A percentile compares a stretch with the other conserved stretches of the same genome.
Conservation (phyloP, 176 grass and related monocot species). For the Aegilops tauschii region DNA sequence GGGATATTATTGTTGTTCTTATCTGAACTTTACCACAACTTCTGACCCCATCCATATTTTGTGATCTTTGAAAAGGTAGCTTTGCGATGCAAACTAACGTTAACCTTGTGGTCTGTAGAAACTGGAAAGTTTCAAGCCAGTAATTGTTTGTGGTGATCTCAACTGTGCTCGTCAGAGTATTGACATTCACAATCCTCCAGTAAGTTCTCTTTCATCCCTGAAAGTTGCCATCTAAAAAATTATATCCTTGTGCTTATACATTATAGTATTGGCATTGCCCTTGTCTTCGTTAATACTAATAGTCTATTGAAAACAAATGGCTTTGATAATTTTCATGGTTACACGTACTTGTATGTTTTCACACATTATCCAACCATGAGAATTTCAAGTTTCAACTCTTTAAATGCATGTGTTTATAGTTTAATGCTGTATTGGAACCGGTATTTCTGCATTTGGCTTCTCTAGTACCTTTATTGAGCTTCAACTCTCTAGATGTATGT, state of each 20-base stretch:
- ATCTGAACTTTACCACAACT: background rate
- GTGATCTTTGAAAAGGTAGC: background rate
- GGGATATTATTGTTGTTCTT: background rate
- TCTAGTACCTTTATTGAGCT: background rate
- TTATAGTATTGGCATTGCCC: background rate
- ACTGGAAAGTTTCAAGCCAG: constrained; percentile 77
- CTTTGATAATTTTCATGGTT: background rate
- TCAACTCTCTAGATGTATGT: background rate
- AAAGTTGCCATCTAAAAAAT: constrained; percentile 4
- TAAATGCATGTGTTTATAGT: background rate
- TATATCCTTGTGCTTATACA: background rate
- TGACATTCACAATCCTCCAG: constrained; percentile 85
- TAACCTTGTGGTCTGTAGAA: constrained; percentile 45
- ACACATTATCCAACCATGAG: background rate
- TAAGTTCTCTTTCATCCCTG: constrained; percentile 32
- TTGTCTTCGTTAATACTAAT: background rate
- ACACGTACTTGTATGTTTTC: background rate
- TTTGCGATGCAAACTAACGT: constrained; percentile 19
- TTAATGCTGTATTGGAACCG: background rate
- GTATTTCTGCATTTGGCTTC: background rate
- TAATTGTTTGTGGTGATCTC: constrained; percentile 84
- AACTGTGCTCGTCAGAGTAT: constrained; percentile 74
- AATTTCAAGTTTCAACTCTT: background rate
- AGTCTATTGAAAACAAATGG: background rate
- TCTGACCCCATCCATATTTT: background rate